Conservation (phyloP, 2,329 filamentous ascomycete species). For the Penicillium sp. region DNA sequence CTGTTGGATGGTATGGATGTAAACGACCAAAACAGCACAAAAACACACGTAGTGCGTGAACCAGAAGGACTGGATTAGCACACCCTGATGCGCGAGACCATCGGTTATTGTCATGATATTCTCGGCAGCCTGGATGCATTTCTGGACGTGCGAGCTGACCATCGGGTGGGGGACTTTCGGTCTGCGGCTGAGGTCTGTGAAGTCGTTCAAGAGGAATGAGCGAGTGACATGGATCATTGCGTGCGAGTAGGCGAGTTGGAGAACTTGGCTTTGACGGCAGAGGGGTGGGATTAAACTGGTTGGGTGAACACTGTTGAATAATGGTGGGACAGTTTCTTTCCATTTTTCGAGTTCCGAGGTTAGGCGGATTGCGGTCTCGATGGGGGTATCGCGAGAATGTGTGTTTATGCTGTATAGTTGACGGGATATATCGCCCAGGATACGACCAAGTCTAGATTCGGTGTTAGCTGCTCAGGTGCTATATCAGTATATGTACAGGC, state of each 20-base stretch:
- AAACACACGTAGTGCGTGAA: slow-evolving; percentile 39
- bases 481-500: background rate
- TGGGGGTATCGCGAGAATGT: slow-evolving; percentile 22
- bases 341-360: slow-evolving; percentile 30
- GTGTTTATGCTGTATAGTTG: slow-evolving; percentile 35
- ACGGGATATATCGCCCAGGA: slow-evolving; percentile 43
- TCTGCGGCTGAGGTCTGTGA: slow-evolving; percentile 29
- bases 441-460: slow-evolving; percentile 40
- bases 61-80: slow-evolving; percentile 36
- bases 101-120: slow-evolving; percentile 33
- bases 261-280: slow-evolving; percentile 33
- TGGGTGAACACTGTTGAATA: slow-evolving; percentile 31
- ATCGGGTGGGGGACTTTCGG: slow-evolving; percentile 24
- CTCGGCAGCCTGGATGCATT: slow-evolving; percentile 39
- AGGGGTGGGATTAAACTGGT: slow-evolving; percentile 33
- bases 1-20: slow-evolving; percentile 38
- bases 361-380: slow-evolving; percentile 29
- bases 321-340: slow-evolving; percentile 30
- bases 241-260: slow-evolving; percentile 33
- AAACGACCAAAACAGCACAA: slow-evolving; percentile 36
- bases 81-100: slow-evolving; percentile 29
- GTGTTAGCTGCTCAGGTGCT: background rate
- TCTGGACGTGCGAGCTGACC: slow-evolving; percentile 32
- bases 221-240: slow-evolving; percentile 35
- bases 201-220: slow-evolving; percentile 32